These are phyloP conservation scores for Aspergillus eucalypticola DNA, from an alignment of 2,329 filamentous ascomycete genomes.

Conservation along the genomic window DNA sequence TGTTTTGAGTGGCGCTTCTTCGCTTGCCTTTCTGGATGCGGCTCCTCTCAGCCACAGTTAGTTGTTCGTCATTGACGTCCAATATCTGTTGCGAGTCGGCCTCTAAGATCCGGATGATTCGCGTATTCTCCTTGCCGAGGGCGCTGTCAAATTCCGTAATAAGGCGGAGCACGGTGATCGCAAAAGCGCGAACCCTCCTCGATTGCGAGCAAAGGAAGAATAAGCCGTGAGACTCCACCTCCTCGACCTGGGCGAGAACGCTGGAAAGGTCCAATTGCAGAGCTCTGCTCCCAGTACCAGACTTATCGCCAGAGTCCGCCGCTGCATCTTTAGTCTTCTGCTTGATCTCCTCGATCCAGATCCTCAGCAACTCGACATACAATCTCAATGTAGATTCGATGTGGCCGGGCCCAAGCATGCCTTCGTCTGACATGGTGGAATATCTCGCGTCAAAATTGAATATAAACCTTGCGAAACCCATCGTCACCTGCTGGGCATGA, in stretches of 20 bases:
- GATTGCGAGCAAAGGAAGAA: conserved; percentile 98
- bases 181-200: conserved; percentile 80
- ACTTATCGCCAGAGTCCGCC: conserved; percentile 64
- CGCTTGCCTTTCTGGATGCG: conserved; percentile 87
- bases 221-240: conserved; percentile 92
- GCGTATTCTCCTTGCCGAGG: conserved; percentile 74
- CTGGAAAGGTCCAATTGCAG: conserved; percentile 81
- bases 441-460: conserved; percentile 98
- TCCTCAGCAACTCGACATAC: conserved; percentile 89
- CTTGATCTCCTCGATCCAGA: conserved; percentile 97
- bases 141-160: conserved; percentile 93
- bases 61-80: conserved; percentile 83
- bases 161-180: conserved; percentile 85
- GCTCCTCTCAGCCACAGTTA: conserved; percentile 85
- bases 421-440: conserved; percentile 95
- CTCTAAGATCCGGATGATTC: conserved; percentile 90
- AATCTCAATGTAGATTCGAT: conserved; percentile 91
- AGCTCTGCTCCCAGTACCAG: conserved; percentile 66
- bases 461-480: conserved; percentile 94
- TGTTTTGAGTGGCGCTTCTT: conserved; percentile 78
- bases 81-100: conserved; percentile 85
- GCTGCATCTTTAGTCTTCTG: conserved; percentile 76
- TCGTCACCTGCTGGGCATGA: conserved; percentile 92
- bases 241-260: conserved; percentile 90
- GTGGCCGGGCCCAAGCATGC: conserved; percentile 89